Base-by-base conservation (phyloP, 129 eudicot genomes). In the carrot (Daucus carota) region DNA sequence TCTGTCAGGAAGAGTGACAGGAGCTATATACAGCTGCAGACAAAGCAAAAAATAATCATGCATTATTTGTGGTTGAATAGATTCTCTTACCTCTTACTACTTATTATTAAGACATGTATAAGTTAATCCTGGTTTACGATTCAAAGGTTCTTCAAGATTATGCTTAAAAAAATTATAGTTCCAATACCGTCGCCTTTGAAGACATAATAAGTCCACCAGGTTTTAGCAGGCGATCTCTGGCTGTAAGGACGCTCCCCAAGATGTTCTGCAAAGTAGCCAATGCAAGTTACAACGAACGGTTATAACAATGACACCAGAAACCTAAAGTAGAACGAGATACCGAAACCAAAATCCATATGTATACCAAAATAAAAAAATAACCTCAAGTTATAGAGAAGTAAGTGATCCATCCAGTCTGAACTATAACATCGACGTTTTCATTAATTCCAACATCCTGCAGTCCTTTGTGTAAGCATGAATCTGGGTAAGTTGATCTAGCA, bases 391-490 rank as follows among this genome's bases (percentile, higher is more conserved):
- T 94, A 60, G 33, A 94, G 91, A 76, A 94, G 97, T 97, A 94
- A 91, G 87, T 94, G 91, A 46, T 97, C 98, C 98, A 94, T 94
- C 98, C 98, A 94, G 78, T 94, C 98, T 34, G 98, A 75, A 94
- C 79, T 73, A 94, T 94, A 70, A 94, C 97, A 86, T 94, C 98
- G 50, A 91, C 98, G 80, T 94, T 86, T 81, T 91, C 98, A 73
- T 89, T 87, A 65, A 94, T 94, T 78, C 89, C 93, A 75, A 94
- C 93, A 89, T 94, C 98, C 98, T 94, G 87, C 67, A 78, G 43
- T 17, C 26, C 9, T 1, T 34, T 4, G 47, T 38, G 24, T 9
- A 4, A 60, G 16, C 32, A 18, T 10, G 8, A 31, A 20, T 50
- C 28, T 50, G 17, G 16, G 34, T 45, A 45, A 31, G 17, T 29